Evolutionary conservation across 2,329 filamentous ascomycete species (phyloP).

Genomic region (Fusarium illudens): DNA sequence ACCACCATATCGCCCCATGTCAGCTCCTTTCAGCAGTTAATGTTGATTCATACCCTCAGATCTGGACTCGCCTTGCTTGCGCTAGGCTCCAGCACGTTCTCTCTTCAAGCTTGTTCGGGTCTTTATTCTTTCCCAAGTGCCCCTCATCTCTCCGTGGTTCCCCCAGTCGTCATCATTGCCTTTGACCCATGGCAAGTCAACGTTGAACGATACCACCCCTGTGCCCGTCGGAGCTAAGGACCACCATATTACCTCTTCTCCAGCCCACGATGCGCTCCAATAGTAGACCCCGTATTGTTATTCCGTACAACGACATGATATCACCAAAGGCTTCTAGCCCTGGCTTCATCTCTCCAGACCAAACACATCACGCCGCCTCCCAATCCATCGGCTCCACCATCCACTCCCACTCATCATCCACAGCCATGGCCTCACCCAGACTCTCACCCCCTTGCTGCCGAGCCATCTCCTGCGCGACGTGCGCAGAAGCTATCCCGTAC

Average conservation of each 20-base stretch:
- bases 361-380: slow-evolving; percentile 40
- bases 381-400: slow-evolving; percentile 54
- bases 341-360: background rate
- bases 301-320: background rate
- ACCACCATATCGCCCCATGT: background rate
- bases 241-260: background rate
- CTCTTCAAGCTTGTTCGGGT: background rate
- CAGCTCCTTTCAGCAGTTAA: background rate
- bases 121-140: background rate
- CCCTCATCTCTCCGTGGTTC: background rate
- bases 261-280: background rate
- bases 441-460: slow-evolving; percentile 45
- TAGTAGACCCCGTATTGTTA: background rate
- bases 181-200: background rate
- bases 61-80: background rate
- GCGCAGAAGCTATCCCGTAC: slow-evolving; percentile 59
- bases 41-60: background rate
- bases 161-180: background rate
- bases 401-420: slow-evolving; percentile 49
- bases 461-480: slow-evolving; percentile 54
- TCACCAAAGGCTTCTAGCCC: background rate
- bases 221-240: background rate
- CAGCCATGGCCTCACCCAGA: slow-evolving; percentile 25
- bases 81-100: background rate
- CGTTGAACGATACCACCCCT: background rate